Evolutionary conservation across 768 basidiomycete species (phyloP).

Genomic region (Tylopilus balloui): DNA sequence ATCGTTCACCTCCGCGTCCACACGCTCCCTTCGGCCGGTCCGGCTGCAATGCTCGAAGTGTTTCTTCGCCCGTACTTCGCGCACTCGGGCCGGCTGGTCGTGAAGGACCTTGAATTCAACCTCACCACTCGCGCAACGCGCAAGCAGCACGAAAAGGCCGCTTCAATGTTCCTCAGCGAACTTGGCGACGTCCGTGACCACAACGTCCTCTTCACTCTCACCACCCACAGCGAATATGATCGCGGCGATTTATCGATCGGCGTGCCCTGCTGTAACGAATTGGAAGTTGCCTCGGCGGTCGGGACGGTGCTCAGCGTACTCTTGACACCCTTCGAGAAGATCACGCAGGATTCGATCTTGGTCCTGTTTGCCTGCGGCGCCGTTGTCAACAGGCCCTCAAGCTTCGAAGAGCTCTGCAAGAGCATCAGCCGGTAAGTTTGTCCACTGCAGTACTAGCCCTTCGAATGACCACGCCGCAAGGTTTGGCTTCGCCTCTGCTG

Average conservation of each 20-base stretch:
- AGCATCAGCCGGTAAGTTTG: not conserved
- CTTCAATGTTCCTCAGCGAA: not conserved
- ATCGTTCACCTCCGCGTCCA: not conserved
- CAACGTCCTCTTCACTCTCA: not conserved
- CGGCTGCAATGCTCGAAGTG: not conserved
- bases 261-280: not conserved
- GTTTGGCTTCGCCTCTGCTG: not conserved
- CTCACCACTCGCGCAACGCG: not conserved
- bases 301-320: not conserved
- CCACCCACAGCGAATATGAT: not conserved
- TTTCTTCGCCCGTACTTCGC: not conserved
- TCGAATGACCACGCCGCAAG: not conserved
- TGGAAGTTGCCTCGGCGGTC: not conserved
- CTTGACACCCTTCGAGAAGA: not conserved
- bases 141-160: not conserved
- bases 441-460: no score
- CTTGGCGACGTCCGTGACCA: not conserved
- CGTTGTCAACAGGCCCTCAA: not conserved
- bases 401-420: not conserved
- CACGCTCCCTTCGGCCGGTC: not conserved
- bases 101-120: not conserved
- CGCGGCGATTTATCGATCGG: not conserved
- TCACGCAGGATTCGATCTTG: not conserved
- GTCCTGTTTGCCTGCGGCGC: not conserved
- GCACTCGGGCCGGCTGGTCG: not conserved